Evolutionary conservation across 2,329 filamentous ascomycete species (phyloP).

Genomic region (Thyridium curvatum): DNA sequence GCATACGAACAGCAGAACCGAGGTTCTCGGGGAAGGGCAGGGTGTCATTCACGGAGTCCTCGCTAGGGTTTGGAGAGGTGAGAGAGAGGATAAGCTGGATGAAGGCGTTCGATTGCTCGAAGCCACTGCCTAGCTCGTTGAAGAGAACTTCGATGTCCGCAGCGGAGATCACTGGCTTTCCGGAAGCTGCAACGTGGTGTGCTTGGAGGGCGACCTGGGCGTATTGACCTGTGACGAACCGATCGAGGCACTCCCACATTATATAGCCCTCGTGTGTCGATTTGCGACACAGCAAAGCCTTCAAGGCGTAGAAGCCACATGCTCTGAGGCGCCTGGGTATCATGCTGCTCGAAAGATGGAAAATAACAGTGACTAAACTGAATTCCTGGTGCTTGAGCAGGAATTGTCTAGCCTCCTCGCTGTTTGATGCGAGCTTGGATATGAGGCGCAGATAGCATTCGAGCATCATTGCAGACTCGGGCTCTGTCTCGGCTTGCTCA

Average conservation of each 20-base stretch:
- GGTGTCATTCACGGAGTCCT: slow-evolving; percentile 61
- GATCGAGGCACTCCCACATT: slow-evolving; percentile 77
- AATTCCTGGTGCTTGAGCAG: slow-evolving; percentile 60
- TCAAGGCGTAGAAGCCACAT: slow-evolving; percentile 74
- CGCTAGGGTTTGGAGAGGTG: slow-evolving; percentile 50
- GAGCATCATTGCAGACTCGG: slow-evolving; percentile 93
- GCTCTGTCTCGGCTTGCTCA: slow-evolving; percentile 72
- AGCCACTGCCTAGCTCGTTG: slow-evolving; percentile 67
- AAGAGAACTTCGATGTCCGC: slow-evolving; percentile 58
- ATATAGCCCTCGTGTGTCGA: slow-evolving; percentile 57
- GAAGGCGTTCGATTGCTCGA: slow-evolving; percentile 82
- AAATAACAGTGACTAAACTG: slow-evolving; percentile 66
- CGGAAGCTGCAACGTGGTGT: slow-evolving; percentile 13
- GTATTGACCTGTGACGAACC: slow-evolving; percentile 65
- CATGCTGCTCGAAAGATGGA: slow-evolving; percentile 70
- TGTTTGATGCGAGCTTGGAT: slow-evolving; percentile 73
- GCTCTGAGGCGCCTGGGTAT: slow-evolving; percentile 74
- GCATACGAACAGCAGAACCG: slow-evolving; percentile 65
- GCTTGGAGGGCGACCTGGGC: slow-evolving; percentile 23
- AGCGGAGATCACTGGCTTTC: slow-evolving; percentile 18
- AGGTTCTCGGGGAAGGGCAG: slow-evolving; percentile 84
- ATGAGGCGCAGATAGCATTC: slow-evolving; percentile 89
- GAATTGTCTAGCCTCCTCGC: slow-evolving; percentile 64
- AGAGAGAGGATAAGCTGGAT: slow-evolving; percentile 70
- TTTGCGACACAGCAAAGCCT: slow-evolving; percentile 71